Conservation (phyloP, 176 grass and related monocot species). For the Sorghum bicolor region DNA sequence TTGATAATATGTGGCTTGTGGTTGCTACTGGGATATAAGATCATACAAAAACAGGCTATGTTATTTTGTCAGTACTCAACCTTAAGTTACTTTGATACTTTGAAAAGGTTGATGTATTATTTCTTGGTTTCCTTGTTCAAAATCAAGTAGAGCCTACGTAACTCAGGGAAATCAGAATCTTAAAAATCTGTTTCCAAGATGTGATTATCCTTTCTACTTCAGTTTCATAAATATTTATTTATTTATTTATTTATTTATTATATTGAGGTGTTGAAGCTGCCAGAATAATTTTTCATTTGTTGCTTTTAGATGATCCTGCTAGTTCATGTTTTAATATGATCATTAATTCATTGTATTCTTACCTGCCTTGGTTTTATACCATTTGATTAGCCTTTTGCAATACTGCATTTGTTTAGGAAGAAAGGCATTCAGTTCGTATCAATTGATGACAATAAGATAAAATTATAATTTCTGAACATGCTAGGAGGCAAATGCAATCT, state of each 20-base stretch:
- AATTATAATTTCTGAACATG: too few species aligned
- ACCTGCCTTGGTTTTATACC: neutral
- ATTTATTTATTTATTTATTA: too few species aligned
- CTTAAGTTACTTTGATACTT: neutral
- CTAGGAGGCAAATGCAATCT: too few species aligned
- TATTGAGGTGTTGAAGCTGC: neutral
- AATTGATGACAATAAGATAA: slow-evolving; percentile 12
- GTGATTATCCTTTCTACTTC: neutral
- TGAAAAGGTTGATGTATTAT: neutral
- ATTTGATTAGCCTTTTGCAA: neutral
- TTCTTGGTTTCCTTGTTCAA: neutral
- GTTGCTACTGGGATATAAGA: neutral
- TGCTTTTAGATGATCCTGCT: slow-evolving; percentile 14
- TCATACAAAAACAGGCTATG: neutral
- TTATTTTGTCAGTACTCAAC: too few species aligned
- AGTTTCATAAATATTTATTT: neutral
- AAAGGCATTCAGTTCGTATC: slow-evolving; percentile 73
- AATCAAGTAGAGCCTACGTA: neutral
- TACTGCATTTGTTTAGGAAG: slow-evolving; percentile 55
- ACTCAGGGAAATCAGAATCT: neutral
- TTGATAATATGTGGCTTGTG: neutral
- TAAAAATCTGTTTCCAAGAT: neutral
- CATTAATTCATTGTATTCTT: neutral
- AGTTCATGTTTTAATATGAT: neutral
- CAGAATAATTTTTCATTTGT: neutral